Evolutionary conservation across 2,329 filamentous ascomycete genomes (phyloP).

Genomic region (Paradendryphiella salina): DNA sequence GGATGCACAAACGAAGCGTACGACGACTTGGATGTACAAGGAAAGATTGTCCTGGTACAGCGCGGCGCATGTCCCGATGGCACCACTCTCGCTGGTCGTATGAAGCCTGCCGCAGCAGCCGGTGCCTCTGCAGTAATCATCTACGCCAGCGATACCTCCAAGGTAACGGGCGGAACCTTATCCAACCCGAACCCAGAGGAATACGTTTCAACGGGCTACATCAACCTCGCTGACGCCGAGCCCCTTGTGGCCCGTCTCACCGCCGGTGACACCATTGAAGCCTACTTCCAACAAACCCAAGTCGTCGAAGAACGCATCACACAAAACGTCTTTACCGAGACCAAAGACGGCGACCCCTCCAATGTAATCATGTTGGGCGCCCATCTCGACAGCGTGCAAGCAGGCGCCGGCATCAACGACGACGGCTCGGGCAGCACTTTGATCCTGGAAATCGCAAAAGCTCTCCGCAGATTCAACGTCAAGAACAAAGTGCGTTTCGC

Average conservation of each 20-base stretch:
- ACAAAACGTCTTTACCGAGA: constrained; percentile 49
- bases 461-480: constrained; percentile 45
- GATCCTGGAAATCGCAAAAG: constrained; percentile 45
- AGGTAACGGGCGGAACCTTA: constrained; percentile 49
- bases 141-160: constrained; percentile 46
- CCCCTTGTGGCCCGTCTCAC: constrained; percentile 48
- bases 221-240: constrained; percentile 51
- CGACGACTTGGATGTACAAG: constrained; percentile 45
- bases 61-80: constrained; percentile 50
- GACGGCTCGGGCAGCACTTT: constrained; percentile 47
- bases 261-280: constrained; percentile 47
- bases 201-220: constrained; percentile 48
- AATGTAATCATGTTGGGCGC: constrained; percentile 48
- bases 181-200: constrained; percentile 44
- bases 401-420: constrained; percentile 49
- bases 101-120: constrained; percentile 48
- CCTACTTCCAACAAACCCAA: constrained; percentile 52
- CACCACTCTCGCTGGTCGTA: constrained; percentile 47
- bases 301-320: constrained; percentile 56
- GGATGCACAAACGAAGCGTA: constrained; percentile 49
- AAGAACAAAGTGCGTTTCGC: constrained; percentile 50
- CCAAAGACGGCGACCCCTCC: constrained; percentile 43
- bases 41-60: constrained; percentile 50
- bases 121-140: constrained; percentile 50
- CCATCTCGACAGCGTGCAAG: constrained; percentile 46